phyloP scores from a whole-genome alignment of 352 stramenopile genomes.

The Peronospora farinosa region DNA sequence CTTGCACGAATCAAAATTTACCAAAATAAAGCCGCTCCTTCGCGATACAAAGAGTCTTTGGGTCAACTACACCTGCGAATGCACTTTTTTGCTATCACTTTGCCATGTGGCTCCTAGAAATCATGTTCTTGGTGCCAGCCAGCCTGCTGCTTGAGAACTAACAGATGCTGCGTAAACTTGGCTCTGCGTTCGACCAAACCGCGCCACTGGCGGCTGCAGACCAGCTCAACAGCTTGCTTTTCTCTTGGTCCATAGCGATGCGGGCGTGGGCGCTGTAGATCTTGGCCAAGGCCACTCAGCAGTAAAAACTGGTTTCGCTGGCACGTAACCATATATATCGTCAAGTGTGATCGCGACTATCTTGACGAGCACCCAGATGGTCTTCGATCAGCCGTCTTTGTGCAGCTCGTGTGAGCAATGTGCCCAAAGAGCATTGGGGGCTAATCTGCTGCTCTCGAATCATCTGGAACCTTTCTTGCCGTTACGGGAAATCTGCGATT shows the following conservation, averaged over 20 bases:
- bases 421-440: not conserved
- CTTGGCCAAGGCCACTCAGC: too few species aligned
- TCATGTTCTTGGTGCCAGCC: not conserved
- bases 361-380: slow-evolving; percentile 3
- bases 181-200: too few species aligned
- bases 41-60: not conserved
- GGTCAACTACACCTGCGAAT: slow-evolving; percentile 3
- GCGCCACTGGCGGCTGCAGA: slow-evolving; percentile 14
- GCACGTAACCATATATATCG: not conserved
- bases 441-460: too few species aligned
- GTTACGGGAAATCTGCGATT: too few species aligned
- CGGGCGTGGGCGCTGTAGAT: not conserved
- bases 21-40: not conserved
- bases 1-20: not conserved
- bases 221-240: slow-evolving; percentile 7
- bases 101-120: slow-evolving; percentile 30
- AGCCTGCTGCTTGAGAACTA: slow-evolving; percentile 25
- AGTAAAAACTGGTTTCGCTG: too few species aligned
- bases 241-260: slow-evolving; percentile 19
- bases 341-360: not conserved
- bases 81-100: slow-evolving; percentile 26
- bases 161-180: slow-evolving; percentile 2
- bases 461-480: too few species aligned
- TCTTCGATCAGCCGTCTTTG: too few species aligned
- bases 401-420: too few species aligned